phyloP scores from a whole-genome alignment of 768 basidiomycete species.

The Xerocomus potaroensis region DNA sequence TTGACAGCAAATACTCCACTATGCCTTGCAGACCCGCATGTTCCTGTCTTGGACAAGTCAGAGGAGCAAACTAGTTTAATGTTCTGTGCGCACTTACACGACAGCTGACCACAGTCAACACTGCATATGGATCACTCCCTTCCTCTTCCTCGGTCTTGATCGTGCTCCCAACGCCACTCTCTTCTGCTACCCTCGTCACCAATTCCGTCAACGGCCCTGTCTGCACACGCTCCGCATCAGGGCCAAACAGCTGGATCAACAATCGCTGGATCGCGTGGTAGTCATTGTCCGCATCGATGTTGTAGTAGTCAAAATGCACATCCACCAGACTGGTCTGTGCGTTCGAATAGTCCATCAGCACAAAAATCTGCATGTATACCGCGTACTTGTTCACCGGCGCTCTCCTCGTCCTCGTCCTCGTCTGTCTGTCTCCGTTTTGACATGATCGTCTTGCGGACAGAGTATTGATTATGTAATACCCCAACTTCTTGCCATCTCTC shows the following conservation, averaged over 20 bases:
- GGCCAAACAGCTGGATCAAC: constrained; percentile 58
- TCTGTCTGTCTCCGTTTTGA: constrained; percentile 49
- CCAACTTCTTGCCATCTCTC: neutral
- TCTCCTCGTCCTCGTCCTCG: constrained; percentile 34
- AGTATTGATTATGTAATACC: constrained; percentile 20
- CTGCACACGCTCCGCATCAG: constrained; percentile 77
- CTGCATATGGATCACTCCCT: constrained; percentile 71
- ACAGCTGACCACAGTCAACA: constrained; percentile 81
- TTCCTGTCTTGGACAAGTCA: neutral
- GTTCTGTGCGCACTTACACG: too few relatives aligned
- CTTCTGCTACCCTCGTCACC: constrained; percentile 65
- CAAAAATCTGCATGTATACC: constrained; percentile 7
- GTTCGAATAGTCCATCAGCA: constrained; percentile 13
- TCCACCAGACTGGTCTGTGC: constrained; percentile 18
- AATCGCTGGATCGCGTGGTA: constrained; percentile 83
- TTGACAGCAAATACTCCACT: constrained; percentile 62
- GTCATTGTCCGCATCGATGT: constrained; percentile 75
- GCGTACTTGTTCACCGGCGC: constrained; percentile 42
- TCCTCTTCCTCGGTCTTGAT: constrained; percentile 74
- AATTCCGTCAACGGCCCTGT: constrained; percentile 76
- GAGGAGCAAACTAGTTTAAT: too few relatives aligned
- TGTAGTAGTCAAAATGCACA: constrained; percentile 82
- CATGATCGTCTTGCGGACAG: constrained; percentile 37
- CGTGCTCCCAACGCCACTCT: constrained; percentile 78
- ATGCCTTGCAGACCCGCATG: constrained; percentile 67